phyloP scores from a whole-genome alignment of 148 eudicot genomes.

The Silene conica region DNA sequence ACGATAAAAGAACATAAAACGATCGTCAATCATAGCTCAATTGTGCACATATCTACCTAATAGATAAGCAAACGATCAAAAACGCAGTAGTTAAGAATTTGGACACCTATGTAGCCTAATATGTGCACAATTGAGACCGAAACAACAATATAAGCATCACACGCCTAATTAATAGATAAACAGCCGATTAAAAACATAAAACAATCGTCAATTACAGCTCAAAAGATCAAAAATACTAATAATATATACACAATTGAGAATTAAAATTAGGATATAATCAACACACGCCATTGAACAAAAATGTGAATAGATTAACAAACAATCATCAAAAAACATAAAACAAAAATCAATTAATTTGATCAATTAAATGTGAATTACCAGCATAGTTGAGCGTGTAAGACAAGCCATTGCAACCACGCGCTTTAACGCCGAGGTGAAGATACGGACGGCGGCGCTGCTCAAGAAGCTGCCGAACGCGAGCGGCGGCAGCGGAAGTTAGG shows the following conservation, averaged over 20 bases:
- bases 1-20: background rate
- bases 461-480: slow-evolving; percentile 55
- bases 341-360: background rate
- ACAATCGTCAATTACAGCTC: background rate
- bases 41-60: too few relatives aligned
- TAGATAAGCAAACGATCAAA: too few relatives aligned
- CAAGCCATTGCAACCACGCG: slow-evolving; percentile 81
- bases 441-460: slow-evolving; percentile 43
- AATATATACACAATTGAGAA: too few relatives aligned
- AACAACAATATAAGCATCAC: background rate
- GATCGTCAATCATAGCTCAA: background rate
- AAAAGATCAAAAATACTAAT: too few relatives aligned
- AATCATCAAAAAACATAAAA: background rate
- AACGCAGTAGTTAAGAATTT: background rate
- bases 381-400: slow-evolving; percentile 70
- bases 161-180: background rate
- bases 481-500: slow-evolving; percentile 65
- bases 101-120: background rate
- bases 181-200: background rate
- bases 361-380: background rate
- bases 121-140: background rate
- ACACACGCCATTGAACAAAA: background rate
- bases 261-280: background rate
- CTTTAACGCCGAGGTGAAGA: slow-evolving; percentile 66
- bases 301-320: background rate